Conservation (phyloP, 371 early-diverging fungal genomes). For the Apophysomyces ossiformis region DNA sequence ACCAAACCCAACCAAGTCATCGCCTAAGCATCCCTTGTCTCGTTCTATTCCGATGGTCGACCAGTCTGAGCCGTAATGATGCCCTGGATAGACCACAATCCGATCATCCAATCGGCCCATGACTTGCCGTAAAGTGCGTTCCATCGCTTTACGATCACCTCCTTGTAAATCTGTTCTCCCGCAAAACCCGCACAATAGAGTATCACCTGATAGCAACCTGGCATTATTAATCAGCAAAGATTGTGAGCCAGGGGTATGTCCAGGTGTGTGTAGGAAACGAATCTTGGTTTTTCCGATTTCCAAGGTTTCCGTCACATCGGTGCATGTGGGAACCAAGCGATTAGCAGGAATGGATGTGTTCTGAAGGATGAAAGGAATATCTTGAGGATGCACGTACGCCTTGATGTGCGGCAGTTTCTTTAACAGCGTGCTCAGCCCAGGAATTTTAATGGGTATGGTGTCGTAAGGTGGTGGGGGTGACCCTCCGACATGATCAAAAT, state of each 20-base stretch:
- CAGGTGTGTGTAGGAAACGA: conserved; percentile 85
- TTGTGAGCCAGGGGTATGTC: conserved; percentile 90
- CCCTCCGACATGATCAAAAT: conserved; percentile 83
- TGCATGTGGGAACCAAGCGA: conserved; percentile 60
- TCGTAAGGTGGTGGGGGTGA: conserved; percentile 85
- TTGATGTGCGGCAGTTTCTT: conserved; percentile 70
- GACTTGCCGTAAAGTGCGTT: conserved; percentile 63
- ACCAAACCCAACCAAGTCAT: conserved; percentile 56
- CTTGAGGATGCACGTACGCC: conserved; percentile 76
- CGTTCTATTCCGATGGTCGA: conserved; percentile 73
- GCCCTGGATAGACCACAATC: conserved; percentile 87
- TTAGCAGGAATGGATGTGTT: conserved; percentile 70
- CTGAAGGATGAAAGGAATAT: conserved; percentile 70
- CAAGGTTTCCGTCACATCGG: conserved; percentile 65
- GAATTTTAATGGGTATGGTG: conserved; percentile 75
- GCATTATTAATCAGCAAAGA: conserved; percentile 74
- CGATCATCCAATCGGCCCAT: conserved; percentile 64
- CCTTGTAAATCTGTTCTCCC: conserved; percentile 86
- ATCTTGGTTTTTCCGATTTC: conserved; percentile 59
- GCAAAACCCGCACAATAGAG: conserved; percentile 77
- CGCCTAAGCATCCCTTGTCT: conserved; percentile 56
- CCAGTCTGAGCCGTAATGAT: conserved; percentile 82
- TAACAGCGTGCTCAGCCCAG: conserved; percentile 75
- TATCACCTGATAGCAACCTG: conserved; percentile 88
- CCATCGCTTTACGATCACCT: conserved; percentile 66